phyloP scores from a whole-genome alignment of 352 stramenopile species.

The Thraustochytrium sp. region DNA sequence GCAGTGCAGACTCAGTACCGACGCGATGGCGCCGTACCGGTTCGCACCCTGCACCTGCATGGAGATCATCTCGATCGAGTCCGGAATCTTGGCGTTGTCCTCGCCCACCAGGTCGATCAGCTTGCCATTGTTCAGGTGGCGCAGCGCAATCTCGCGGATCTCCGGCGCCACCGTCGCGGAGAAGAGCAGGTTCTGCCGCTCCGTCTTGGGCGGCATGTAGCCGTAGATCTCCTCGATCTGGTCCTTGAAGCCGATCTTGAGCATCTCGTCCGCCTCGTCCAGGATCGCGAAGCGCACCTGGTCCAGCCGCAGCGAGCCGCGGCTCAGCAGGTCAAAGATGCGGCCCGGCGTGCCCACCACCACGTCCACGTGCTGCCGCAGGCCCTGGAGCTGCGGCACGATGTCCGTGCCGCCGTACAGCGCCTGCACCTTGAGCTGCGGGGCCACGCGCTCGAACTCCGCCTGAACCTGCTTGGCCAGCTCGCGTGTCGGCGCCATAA shows the following conservation, averaged over 20 bases:
- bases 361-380: conserved; percentile 83
- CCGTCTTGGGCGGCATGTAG: conserved; percentile 59
- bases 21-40: conserved; percentile 59
- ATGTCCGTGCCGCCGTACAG: conserved; percentile 88
- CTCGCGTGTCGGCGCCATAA: conserved; percentile 93
- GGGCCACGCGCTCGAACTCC: conserved; percentile 71
- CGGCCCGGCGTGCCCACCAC: conserved; percentile 92
- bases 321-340: conserved; percentile 90
- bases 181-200: conserved; percentile 86
- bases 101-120: conserved; percentile 88
- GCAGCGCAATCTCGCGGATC: conserved; percentile 82
- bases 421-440: conserved; percentile 66
- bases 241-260: conserved; percentile 97
- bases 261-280: conserved; percentile 82
- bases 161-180: conserved; percentile 90
- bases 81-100: conserved; percentile 55
- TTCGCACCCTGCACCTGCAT: conserved; percentile 49
- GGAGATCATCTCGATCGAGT: conserved; percentile 48
- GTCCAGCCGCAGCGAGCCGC: conserved; percentile 78
- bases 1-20: not conserved
- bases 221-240: conserved; percentile 89
- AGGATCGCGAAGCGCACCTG: conserved; percentile 80
- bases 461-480: conserved; percentile 92
- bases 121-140: conserved; percentile 85
- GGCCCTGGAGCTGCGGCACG: conserved; percentile 77